These are phyloP conservation scores for Lentinus polychrous DNA, from an alignment of 1,284 basidiomycete species.

Conservation along the genomic window DNA sequence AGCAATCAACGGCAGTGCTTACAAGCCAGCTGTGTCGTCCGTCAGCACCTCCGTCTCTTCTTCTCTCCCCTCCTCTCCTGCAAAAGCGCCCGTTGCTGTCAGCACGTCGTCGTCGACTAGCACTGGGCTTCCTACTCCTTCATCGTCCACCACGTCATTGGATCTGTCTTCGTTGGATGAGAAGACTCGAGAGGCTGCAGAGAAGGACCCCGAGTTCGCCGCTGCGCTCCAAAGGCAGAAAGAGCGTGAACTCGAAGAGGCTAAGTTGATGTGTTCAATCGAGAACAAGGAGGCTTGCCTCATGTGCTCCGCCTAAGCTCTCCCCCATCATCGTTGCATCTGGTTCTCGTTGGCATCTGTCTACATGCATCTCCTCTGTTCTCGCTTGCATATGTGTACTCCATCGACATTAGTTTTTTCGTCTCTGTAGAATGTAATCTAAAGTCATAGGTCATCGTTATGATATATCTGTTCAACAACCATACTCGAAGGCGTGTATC, in stretches of 20 bases:
- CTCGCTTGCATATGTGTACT: too few relatives aligned
- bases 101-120: conserved; percentile 10
- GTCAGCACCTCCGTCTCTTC: background rate
- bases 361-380: too few relatives aligned
- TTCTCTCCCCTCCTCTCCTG: background rate
- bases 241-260: conserved; percentile 76
- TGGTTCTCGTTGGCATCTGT: too few relatives aligned
- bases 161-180: conserved; percentile 30
- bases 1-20: conserved; percentile 14
- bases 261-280: conserved; percentile 74
- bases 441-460: too few relatives aligned
- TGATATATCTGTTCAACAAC: too few relatives aligned
- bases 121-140: conserved; percentile 11
- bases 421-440: too few relatives aligned
- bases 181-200: conserved; percentile 45
- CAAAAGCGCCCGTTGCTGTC: background rate
- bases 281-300: conserved; percentile 87
- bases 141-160: conserved; percentile 11
- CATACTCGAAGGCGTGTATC: too few relatives aligned
- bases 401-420: too few relatives aligned
- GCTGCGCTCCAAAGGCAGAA: conserved; percentile 71
- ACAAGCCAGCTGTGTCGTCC: conserved; percentile 6
- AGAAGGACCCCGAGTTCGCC: conserved; percentile 74
- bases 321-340: background rate
- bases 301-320: conserved; percentile 72